These are phyloP conservation scores for Aspergillus heteromorphus DNA, from an alignment of 495 filamentous ascomycete genomes.

Conservation along the genomic window DNA sequence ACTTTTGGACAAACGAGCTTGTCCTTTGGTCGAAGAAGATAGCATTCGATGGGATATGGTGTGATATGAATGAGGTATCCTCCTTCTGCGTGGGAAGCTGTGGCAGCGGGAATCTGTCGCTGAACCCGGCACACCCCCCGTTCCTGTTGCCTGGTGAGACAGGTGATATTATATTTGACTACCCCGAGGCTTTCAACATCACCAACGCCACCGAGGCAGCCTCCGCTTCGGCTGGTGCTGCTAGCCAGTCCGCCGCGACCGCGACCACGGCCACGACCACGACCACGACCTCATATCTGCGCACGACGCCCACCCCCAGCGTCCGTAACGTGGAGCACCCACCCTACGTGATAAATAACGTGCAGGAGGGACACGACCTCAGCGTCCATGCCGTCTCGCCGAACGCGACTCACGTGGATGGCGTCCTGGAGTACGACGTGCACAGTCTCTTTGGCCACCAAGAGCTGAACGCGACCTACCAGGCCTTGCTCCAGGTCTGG, in stretches of 20 bases:
- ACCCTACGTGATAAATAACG: constrained; percentile 77
- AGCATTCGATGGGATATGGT: constrained; percentile 56
- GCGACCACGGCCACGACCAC: constrained; percentile 33
- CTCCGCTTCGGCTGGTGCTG: constrained; percentile 48
- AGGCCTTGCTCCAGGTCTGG: constrained; percentile 59
- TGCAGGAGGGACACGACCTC: constrained; percentile 61
- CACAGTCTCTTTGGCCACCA: constrained; percentile 74
- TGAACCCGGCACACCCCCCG: constrained; percentile 66
- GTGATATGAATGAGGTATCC: constrained; percentile 62
- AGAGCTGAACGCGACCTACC: constrained; percentile 74
- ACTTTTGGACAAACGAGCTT: constrained; percentile 73
- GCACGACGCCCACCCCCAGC: constrained; percentile 61
- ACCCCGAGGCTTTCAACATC: constrained; percentile 66
- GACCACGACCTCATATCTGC: constrained; percentile 46
- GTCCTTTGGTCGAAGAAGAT: constrained; percentile 54
- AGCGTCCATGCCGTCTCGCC: constrained; percentile 68
- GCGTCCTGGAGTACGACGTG: constrained; percentile 71
- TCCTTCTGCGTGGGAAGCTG: constrained; percentile 82
- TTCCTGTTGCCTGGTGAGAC: constrained; percentile 63
- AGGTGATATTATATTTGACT: constrained; percentile 54
- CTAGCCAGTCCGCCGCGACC: constrained; percentile 45
- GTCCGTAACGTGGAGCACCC: constrained; percentile 73
- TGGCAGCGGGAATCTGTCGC: constrained; percentile 59
- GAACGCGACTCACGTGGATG: constrained; percentile 72
- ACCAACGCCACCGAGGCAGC: constrained; percentile 67